Conservation (phyloP, 495 filamentous ascomycete genomes). For the Thermothielavioides terrestris region DNA sequence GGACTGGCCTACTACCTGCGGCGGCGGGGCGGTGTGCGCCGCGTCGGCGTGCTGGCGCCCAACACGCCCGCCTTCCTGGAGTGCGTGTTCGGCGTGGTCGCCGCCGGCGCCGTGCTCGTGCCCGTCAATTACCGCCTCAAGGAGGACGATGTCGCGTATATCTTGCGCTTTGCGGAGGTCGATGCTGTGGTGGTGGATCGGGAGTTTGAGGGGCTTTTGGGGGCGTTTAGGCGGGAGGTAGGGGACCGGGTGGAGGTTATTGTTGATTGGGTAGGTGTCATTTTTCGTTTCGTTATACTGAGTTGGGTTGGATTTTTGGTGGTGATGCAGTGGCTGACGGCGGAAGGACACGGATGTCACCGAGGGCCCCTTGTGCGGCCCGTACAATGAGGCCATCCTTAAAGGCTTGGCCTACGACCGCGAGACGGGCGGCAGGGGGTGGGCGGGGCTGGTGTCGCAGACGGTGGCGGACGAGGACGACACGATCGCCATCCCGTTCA, state of each 20-base stretch:
- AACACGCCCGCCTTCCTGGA: constrained; percentile 96
- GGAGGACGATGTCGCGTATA: constrained; percentile 78
- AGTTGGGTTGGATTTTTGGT: neutral
- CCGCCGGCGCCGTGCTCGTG: constrained; percentile 70
- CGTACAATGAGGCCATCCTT: constrained; percentile 74
- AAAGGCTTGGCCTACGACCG: constrained; percentile 69
- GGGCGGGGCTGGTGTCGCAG: constrained; percentile 65
- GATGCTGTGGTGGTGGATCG: constrained; percentile 82
- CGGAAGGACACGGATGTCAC: constrained; percentile 67
- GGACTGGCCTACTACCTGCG: constrained; percentile 81
- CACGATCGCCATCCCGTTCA: constrained; percentile 73
- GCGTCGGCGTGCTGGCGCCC: constrained; percentile 71
- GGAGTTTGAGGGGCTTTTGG: constrained; percentile 65
- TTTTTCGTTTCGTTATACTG: neutral
- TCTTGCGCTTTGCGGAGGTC: constrained; percentile 75
- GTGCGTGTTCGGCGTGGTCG: constrained; percentile 77
- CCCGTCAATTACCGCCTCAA: constrained; percentile 89
- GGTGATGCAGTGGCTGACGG: constrained; percentile 1
- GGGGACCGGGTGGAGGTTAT: constrained; percentile 60
- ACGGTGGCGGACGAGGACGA: constrained; percentile 60
- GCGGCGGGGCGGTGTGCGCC: constrained; percentile 57
- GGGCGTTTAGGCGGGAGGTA: constrained; percentile 49
- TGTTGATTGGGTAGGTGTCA: constrained; percentile 49
- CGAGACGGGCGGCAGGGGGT: constrained; percentile 55
- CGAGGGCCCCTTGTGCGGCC: constrained; percentile 63